A percentile compares a stretch with the other conserved stretches of the same genome.
Conservation (phyloP, 331 rosid genomes). For the Erythrophleum ivorense region DNA sequence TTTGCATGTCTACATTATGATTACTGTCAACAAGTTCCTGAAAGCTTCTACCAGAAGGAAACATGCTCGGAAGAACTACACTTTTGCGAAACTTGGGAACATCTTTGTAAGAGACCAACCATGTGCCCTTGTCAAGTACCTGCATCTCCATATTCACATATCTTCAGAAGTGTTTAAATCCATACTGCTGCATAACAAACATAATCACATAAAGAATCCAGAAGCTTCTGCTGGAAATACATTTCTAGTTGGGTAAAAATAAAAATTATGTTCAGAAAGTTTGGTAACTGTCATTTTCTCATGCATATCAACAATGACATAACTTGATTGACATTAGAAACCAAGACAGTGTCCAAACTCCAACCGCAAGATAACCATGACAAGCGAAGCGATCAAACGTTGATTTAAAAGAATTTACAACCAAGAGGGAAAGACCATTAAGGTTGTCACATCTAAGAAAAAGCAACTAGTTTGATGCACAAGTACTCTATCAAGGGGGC, state of each 20-base stretch:
- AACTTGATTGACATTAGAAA: slow-evolving; percentile 40
- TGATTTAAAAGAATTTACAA: slow-evolving; percentile 30
- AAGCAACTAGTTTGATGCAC: slow-evolving; percentile 13
- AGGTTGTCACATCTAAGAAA: slow-evolving; percentile 12
- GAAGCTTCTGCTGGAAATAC: slow-evolving; percentile 4
- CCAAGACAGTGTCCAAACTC: not conserved
- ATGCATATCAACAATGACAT: slow-evolving; percentile 2
- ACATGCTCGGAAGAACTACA: slow-evolving; percentile 75
- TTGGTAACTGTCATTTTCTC: slow-evolving; percentile 24
- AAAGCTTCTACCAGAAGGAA: slow-evolving; percentile 72
- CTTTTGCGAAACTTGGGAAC: slow-evolving; percentile 60
- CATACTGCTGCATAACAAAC: slow-evolving; percentile 29
- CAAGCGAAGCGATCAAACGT: not conserved
- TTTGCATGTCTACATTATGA: slow-evolving; percentile 40
- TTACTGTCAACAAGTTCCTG: slow-evolving; percentile 39
- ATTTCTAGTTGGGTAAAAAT: slow-evolving; percentile 15
- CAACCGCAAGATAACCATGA: not conserved
- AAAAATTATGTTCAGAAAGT: slow-evolving; percentile 2
- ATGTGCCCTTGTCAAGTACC: slow-evolving; percentile 81
- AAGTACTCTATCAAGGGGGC: not conserved
- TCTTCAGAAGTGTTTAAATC: slow-evolving; percentile 26
- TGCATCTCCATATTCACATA: slow-evolving; percentile 41
- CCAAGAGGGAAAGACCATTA: not conserved
- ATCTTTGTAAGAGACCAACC: slow-evolving; percentile 67
- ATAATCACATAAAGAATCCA: slow-evolving; percentile 18